Evolutionary conservation across 306 rosid genomes (phyloP).

Genomic region (Vicia sativa): DNA sequence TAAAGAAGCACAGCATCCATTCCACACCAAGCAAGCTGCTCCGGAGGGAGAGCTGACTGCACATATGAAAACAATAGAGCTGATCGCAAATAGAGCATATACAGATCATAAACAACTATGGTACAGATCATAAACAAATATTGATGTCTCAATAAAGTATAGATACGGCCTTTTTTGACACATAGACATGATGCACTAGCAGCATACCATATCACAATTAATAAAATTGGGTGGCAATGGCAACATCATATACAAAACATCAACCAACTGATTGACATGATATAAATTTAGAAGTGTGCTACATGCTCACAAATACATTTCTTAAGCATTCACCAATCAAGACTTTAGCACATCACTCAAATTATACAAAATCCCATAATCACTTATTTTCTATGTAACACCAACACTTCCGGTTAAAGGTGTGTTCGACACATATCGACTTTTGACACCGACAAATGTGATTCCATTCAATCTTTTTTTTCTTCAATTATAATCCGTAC

Average conservation of each 20-base stretch:
- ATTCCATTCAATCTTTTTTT: background rate
- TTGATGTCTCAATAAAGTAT: conserved; percentile 11
- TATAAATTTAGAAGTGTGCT: conserved; percentile 8
- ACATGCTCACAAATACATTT: background rate
- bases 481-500: background rate
- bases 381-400: background rate
- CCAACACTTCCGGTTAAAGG: background rate
- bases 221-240: conserved; percentile 13
- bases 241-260: conserved; percentile 31
- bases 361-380: conserved; percentile 9
- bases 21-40: conserved; percentile 95
- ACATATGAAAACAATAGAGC: conserved; percentile 38
- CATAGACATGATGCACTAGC: conserved; percentile 9
- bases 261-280: background rate
- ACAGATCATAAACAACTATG: conserved; percentile 4
- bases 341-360: conserved; percentile 8
- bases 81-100: background rate
- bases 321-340: conserved; percentile 7
- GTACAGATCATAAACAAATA: conserved; percentile 11
- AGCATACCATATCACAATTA: background rate
- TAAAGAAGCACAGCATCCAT: conserved; percentile 94
- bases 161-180: conserved; percentile 15
- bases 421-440: background rate
- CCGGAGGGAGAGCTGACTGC: conserved; percentile 94
- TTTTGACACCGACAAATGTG: background rate